These are phyloP conservation scores for Yarrowia sp. DNA, from an alignment of 805 yeast genomes.

Conservation along the genomic window DNA sequence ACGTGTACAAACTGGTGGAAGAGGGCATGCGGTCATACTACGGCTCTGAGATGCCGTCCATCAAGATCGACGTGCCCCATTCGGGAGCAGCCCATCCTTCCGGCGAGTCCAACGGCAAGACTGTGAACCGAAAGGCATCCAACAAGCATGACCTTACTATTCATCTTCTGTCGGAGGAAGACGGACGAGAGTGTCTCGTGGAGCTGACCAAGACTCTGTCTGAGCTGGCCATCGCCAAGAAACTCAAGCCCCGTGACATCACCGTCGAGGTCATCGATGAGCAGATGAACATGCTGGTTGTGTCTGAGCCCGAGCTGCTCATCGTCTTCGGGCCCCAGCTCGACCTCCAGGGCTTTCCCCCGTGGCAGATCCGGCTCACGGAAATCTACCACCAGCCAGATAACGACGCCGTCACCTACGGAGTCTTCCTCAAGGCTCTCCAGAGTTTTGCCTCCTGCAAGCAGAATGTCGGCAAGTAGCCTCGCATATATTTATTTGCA, in stretches of 20 bases:
- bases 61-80: constrained; percentile 66
- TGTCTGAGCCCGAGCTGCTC: constrained; percentile 89
- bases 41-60: constrained; percentile 68
- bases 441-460: constrained; percentile 67
- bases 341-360: constrained; percentile 93
- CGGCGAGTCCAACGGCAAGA: constrained; percentile 28
- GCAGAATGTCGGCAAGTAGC: constrained; percentile 79
- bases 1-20: constrained; percentile 54
- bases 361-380: constrained; percentile 92
- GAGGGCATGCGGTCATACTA: constrained; percentile 66
- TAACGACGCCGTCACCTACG: constrained; percentile 72
- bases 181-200: constrained; percentile 87
- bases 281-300: constrained; percentile 60
- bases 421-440: constrained; percentile 61
- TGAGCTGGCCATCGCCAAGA: constrained; percentile 61
- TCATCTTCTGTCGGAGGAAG: constrained; percentile 65
- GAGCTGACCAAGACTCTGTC: constrained; percentile 85
- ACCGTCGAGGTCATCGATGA: constrained; percentile 68
- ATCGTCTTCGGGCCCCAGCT: constrained; percentile 81
- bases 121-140: background rate
- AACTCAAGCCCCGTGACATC: constrained; percentile 62
- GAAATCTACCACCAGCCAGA: constrained; percentile 92
- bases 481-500: constrained; percentile 22
- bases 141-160: constrained; percentile 49
- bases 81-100: constrained; percentile 32